These are phyloP conservation scores for Scopulariopsis brevicaulis DNA, from an alignment of 2,329 filamentous ascomycete genomes.

Conservation along the genomic window DNA sequence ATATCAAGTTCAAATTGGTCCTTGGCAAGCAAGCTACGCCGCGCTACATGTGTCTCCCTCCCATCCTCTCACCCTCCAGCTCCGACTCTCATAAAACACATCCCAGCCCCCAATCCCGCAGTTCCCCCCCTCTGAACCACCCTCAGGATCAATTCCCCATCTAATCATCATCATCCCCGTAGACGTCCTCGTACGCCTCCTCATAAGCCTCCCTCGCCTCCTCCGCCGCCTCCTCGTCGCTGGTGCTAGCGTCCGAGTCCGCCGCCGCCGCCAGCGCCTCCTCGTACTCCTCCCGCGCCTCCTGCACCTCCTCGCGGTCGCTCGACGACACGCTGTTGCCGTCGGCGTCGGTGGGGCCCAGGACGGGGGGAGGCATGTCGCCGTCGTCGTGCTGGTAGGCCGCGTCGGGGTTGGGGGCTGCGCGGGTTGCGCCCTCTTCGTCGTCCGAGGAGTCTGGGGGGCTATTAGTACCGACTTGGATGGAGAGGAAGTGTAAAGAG, in stretches of 20 bases:
- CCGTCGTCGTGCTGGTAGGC: constrained; percentile 7
- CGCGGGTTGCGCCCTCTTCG: constrained; percentile 6
- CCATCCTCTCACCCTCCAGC: no score
- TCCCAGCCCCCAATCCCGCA: no score
- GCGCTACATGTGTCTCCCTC: no score
- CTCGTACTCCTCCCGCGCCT: constrained; percentile 30
- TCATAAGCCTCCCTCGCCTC: constrained; percentile 39
- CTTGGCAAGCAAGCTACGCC: no score
- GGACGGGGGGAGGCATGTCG: constrained; percentile 19
- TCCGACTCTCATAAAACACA: no score
- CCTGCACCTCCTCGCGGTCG: constrained; percentile 28
- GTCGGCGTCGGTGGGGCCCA: constrained; percentile 26
- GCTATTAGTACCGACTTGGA: not conserved
- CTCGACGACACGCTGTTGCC: constrained; percentile 28
- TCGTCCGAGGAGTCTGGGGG: constrained; percentile 10
- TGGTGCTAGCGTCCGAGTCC: constrained; percentile 35
- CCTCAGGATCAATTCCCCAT: not conserved
- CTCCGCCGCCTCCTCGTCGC: constrained; percentile 37
- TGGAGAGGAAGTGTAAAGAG: not conserved
- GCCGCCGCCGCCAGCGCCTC: constrained; percentile 25
- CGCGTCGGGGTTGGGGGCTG: not conserved
- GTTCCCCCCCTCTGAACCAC: not conserved
- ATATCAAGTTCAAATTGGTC: no score
- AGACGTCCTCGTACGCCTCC: constrained; percentile 34
- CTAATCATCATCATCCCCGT: constrained; percentile 11